Conservation (phyloP, 305 asterid species). For the Fraxinus velutina region DNA sequence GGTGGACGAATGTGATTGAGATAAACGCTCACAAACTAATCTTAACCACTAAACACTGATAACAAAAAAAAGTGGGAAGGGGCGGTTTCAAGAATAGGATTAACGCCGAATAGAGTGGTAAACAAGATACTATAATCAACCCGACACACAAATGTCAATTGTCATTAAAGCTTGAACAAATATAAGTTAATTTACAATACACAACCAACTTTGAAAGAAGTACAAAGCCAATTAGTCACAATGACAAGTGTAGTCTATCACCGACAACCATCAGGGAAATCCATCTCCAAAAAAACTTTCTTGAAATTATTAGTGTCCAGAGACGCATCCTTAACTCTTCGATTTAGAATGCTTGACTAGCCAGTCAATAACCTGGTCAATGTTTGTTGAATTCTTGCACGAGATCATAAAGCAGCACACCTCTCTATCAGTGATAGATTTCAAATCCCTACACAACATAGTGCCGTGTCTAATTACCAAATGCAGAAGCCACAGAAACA, state of each 20-base stretch:
- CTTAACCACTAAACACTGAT: not conserved
- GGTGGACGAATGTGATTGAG: too few species aligned
- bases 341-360: conserved; percentile 93
- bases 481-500: not conserved
- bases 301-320: conserved; percentile 30
- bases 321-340: conserved; percentile 51
- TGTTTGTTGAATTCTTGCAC: conserved; percentile 91
- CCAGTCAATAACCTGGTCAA: conserved; percentile 95
- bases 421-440: conserved; percentile 79
- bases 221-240: conserved; percentile 34
- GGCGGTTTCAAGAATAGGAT: not conserved
- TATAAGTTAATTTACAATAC: conserved; percentile 31
- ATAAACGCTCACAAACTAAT: not conserved
- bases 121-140: not conserved
- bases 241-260: conserved; percentile 10
- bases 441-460: conserved; percentile 59
- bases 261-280: conserved; percentile 28
- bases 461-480: not conserved
- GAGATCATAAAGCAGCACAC: conserved; percentile 99
- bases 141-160: not conserved
- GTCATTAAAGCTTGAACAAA: conserved; percentile 21
- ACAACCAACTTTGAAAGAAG: conserved; percentile 24
- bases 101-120: not conserved
- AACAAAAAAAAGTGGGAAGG: not conserved
- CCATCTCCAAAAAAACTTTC: conserved; percentile 28